Base-by-base conservation (phyloP, 305 asterid genomes). In the Coffea humblotiana region DNA sequence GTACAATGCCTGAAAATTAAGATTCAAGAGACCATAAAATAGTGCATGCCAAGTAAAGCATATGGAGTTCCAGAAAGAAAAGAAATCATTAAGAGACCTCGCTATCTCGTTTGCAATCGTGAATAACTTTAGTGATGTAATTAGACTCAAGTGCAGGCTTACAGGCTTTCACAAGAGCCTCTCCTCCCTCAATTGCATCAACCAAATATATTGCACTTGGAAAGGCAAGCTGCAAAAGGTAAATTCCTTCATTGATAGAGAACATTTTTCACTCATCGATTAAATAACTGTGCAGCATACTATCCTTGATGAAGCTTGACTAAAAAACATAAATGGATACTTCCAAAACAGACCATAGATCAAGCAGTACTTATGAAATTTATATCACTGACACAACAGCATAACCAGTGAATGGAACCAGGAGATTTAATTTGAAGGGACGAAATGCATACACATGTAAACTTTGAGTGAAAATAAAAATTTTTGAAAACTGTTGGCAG, bases 101-200 rank as follows among this genome's bases (percentile, higher is more conserved):
- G 82, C 99, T 94, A 90, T 96, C 99, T 82, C 98, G 91, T 88
- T 96, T 96, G 94, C 98, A 96, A 87, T 96, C 99, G 73, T 96
- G 99, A 86, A 94, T 96, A 64, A 94, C 98, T 92, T 96, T 95
- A 51, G 96, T 95, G 93, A 94, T 83, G 91, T 90, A 90, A 79
- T 84, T 88, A 79, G 98, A 92, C 91, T 96, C 99, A n/a, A 96
- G 97, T 85, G 97, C 98, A 86, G 98, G 98, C 97, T 96, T 92
- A 84, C 99, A 96, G 83, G 99, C 98, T 85, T 88, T 75, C 77
- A 96, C 88, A 84, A 96, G 94, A 73, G 86, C 45, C 79, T 87
- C 92, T 80, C 98, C 99, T 68, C 98, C 99, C 88, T 88, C 92
- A 91, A 92, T 88, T 80, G 98, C 99, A 77, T 96, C 99, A 86